Percentiles rank a stretch among this genome's conserved stretches.
Conservation (phyloP, 2,329 filamentous ascomycete genomes). For the Colletotrichum limetticola region DNA sequence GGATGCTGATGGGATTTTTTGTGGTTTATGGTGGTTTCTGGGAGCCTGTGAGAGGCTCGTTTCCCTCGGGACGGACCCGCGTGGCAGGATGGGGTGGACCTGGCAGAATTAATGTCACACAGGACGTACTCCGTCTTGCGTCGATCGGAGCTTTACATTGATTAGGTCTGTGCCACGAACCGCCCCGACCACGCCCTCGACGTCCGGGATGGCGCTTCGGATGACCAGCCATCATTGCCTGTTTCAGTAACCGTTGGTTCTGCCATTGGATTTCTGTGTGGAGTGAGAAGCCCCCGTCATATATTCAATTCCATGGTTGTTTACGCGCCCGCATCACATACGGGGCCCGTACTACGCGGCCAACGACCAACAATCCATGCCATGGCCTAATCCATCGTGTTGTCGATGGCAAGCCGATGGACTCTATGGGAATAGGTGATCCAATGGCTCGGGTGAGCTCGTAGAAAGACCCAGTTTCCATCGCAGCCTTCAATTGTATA, state of each 20-base stretch:
- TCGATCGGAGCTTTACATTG: conserved; percentile 21
- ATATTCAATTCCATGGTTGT: conserved; percentile 12
- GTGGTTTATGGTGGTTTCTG: conserved; percentile 1
- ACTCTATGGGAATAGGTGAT: neutral
- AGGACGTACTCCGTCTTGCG: conserved; percentile 25
- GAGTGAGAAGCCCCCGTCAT: conserved; percentile 23
- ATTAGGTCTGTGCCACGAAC: conserved; percentile 27
- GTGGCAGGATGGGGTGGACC: conserved; percentile 13
- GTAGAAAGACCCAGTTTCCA: neutral
- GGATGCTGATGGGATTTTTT: neutral
- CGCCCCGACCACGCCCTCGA: neutral
- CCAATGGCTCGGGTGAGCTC: neutral
- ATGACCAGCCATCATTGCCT: conserved; percentile 18
- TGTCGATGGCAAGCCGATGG: neutral
- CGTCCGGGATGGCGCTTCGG: neutral
- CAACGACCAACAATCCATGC: neutral
- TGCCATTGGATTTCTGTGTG: conserved; percentile 7
- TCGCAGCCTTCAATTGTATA: conserved; percentile 8
- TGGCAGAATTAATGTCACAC: conserved; percentile 24
- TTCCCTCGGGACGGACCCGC: conserved; percentile 1
- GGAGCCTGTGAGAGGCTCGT: conserved; percentile 9
- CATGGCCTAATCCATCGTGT: neutral
- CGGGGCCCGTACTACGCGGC: conserved; percentile 16
- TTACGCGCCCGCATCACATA: conserved; percentile 14
- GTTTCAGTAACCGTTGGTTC: conserved; percentile 19